Conservation (phyloP, 371 early-diverging fungal species). For the Mortierella sp. region DNA sequence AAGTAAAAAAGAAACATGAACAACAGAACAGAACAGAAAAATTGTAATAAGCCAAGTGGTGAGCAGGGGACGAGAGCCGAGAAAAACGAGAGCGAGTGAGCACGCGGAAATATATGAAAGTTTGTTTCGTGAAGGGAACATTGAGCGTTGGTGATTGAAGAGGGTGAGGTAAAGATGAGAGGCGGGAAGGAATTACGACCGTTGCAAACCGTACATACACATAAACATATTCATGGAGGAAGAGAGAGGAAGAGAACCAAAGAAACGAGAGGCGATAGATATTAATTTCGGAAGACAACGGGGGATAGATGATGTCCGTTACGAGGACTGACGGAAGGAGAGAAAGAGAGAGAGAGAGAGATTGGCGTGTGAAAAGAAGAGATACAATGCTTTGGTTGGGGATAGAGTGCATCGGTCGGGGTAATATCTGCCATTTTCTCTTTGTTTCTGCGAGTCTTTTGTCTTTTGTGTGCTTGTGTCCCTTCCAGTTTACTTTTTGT, state of each 20-base stretch:
- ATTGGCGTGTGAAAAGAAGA: not conserved
- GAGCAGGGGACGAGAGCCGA: slow-evolving; percentile 5
- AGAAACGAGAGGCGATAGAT: too few relatives aligned
- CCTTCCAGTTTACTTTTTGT: not conserved
- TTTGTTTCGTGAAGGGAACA: slow-evolving; percentile 5
- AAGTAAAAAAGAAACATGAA: not conserved
- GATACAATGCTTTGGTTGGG: not conserved
- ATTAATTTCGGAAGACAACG: not conserved
- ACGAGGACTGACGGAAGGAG: not conserved
- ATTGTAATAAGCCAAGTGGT: slow-evolving; percentile 4
- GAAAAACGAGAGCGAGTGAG: slow-evolving; percentile 17
- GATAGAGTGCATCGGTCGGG: not conserved
- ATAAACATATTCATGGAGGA: not conserved
- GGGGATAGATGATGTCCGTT: not conserved
- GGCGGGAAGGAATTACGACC: not conserved
- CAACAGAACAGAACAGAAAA: not conserved
- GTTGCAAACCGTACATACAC: not conserved
- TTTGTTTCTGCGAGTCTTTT: too few relatives aligned
- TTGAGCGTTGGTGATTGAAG: slow-evolving; percentile 2
- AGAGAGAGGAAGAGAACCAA: not conserved
- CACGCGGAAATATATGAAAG: slow-evolving; percentile 25
- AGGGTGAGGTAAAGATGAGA: not conserved
- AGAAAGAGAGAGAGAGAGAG: not conserved
- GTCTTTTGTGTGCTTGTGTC: not conserved
- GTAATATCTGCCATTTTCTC: too few relatives aligned